Evolutionary conservation across 2,329 filamentous ascomycete species (phyloP).

Genomic region (Colletotrichum musicola): DNA sequence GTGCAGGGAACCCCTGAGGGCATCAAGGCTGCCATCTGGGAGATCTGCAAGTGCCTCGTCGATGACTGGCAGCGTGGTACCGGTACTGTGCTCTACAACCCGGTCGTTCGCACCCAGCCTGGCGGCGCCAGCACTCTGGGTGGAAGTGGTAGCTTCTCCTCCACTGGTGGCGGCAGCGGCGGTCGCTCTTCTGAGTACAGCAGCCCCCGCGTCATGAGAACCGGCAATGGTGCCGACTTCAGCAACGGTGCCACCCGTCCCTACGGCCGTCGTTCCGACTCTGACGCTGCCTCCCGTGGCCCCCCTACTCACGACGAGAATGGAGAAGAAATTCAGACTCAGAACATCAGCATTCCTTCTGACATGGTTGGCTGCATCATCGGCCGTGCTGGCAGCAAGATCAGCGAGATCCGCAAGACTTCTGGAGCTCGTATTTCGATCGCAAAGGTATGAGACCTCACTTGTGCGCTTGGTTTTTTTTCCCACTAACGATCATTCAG

Average conservation of each 20-base stretch:
- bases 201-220: slow-evolving; percentile 86
- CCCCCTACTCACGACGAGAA: slow-evolving; percentile 94
- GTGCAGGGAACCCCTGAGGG: slow-evolving; percentile 95
- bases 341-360: slow-evolving; percentile 99
- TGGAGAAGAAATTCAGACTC: slow-evolving; percentile 96
- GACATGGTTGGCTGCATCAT: slow-evolving; percentile 99
- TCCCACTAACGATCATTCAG: slow-evolving; percentile 49
- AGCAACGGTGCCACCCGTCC: slow-evolving; percentile 72
- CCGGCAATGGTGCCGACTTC: slow-evolving; percentile 97
- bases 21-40: slow-evolving; percentile 96
- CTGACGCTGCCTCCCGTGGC: slow-evolving; percentile 82
- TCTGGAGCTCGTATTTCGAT: slow-evolving; percentile 98
- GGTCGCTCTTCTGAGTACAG: slow-evolving; percentile 68
- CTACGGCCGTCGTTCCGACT: slow-evolving; percentile 84
- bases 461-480: slow-evolving; percentile 23
- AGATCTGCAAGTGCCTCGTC: slow-evolving; percentile 98
- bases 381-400: slow-evolving; percentile 93
- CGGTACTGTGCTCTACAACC: slow-evolving; percentile 97
- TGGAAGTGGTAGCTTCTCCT: slow-evolving; percentile 52
- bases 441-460: slow-evolving; percentile 74
- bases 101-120: slow-evolving; percentile 86
- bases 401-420: slow-evolving; percentile 97
- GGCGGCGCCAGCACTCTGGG: slow-evolving; percentile 59
- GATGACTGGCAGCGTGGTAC: slow-evolving; percentile 98
- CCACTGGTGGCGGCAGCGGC: slow-evolving; percentile 51